Percentiles rank a stretch among this genome's conserved stretches.
Conservation (phyloP, 2,329 filamentous ascomycete genomes). For the Cladophialophora psammophila region DNA sequence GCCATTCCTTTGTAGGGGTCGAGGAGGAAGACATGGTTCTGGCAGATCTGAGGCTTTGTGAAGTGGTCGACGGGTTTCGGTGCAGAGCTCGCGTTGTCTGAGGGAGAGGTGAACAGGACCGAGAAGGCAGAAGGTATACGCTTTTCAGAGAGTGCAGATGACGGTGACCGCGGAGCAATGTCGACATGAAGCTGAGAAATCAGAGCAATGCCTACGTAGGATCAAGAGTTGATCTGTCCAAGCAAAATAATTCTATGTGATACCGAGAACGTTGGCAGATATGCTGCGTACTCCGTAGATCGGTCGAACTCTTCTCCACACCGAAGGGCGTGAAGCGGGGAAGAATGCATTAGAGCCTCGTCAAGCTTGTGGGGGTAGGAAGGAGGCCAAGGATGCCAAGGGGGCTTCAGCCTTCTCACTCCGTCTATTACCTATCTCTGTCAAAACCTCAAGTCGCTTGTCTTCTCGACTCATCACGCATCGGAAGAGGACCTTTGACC, state of each 20-base stretch:
- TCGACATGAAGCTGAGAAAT: conserved; percentile 1
- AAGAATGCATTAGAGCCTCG: not conserved
- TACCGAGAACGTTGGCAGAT: not conserved
- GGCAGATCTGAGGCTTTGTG: conserved; percentile 10
- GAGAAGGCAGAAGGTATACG: not conserved
- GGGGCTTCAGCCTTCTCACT: conserved; percentile 12
- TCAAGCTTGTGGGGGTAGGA: no score
- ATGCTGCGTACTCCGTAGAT: not conserved
- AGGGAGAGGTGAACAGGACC: not conserved
- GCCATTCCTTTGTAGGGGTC: conserved; percentile 63
- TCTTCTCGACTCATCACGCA: conserved; percentile 5
- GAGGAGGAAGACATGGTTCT: conserved; percentile 30
- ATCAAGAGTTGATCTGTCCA: not conserved
- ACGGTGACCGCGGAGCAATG: not conserved
- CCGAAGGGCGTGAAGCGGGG: not conserved
- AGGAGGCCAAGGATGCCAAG: not conserved
- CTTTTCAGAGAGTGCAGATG: conserved; percentile 1
- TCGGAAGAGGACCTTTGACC: conserved; percentile 4
- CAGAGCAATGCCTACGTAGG: not conserved
- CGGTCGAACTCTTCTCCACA: conserved; percentile 8
- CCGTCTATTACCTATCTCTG: not conserved
- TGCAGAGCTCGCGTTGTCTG: not conserved
- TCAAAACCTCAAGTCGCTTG: not conserved
- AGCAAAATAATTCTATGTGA: not conserved
- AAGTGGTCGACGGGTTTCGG: not conserved